Percentiles rank a stretch among this genome's conserved stretches.
Conservation (phyloP, 495 filamentous ascomycete genomes). For the Talaromyces nanjingensis region DNA sequence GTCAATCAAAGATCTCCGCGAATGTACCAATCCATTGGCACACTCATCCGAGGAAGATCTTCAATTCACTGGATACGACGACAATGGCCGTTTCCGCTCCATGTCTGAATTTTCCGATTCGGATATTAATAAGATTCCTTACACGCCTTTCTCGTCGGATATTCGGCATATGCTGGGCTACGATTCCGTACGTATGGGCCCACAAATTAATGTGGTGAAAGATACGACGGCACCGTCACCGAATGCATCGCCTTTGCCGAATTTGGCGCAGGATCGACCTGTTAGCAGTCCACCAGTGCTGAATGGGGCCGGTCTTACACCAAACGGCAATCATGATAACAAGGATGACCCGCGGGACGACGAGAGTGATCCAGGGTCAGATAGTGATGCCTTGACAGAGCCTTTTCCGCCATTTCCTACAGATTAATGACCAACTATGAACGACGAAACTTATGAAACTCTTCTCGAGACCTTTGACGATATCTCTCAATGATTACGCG, state of each 20-base stretch:
- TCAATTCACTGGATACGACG: background rate
- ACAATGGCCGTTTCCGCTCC: conserved; percentile 3
- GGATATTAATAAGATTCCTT: background rate
- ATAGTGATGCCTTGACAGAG: conserved; percentile 13
- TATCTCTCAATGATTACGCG: background rate
- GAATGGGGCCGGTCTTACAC: background rate
- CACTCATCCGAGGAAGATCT: background rate
- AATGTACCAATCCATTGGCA: background rate
- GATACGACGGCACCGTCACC: conserved; percentile 20
- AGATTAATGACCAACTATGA: background rate
- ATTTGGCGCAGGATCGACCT: background rate
- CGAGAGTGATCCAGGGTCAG: conserved; percentile 8
- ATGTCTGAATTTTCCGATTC: conserved; percentile 5
- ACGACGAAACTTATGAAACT: background rate
- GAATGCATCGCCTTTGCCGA: conserved; percentile 20
- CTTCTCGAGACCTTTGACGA: background rate
- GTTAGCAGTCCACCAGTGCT: conserved; percentile 36
- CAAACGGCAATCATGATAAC: conserved; percentile 11
- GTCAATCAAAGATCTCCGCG: background rate
- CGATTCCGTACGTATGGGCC: background rate
- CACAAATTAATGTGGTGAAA: conserved; percentile 8
- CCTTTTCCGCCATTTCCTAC: conserved; percentile 7
- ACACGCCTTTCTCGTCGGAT: conserved; percentile 1
- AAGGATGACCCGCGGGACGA: conserved; percentile 11
- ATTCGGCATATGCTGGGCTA: conserved; percentile 5